These are phyloP conservation scores for Metschnikowia proteae DNA, from an alignment of 805 yeast species.

Conservation along the genomic window DNA sequence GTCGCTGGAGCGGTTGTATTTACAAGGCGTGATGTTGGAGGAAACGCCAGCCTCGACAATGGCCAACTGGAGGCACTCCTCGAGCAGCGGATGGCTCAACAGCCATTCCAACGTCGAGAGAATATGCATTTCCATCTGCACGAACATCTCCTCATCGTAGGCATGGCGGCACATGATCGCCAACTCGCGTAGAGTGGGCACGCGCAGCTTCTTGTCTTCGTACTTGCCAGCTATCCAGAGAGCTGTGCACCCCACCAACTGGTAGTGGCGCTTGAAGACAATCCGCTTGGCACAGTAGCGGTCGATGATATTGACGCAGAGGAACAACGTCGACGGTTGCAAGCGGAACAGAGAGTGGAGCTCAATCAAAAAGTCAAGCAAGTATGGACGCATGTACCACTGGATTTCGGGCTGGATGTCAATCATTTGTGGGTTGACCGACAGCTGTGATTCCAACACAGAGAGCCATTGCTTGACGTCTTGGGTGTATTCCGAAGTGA, in stretches of 20 bases:
- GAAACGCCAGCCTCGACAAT: slow-evolving; percentile 30
- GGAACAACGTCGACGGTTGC: slow-evolving; percentile 42
- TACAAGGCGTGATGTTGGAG: slow-evolving; percentile 21
- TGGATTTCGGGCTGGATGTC: slow-evolving; percentile 46
- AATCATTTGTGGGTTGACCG: slow-evolving; percentile 50
- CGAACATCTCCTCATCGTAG: slow-evolving; percentile 51
- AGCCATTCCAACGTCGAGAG: slow-evolving; percentile 43
- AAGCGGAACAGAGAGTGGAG: slow-evolving; percentile 40
- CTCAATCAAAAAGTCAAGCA: slow-evolving; percentile 42
- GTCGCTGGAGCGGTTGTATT: slow-evolving; percentile 21
- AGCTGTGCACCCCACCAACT: slow-evolving; percentile 45
- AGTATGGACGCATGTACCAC: slow-evolving; percentile 47
- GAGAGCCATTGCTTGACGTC: slow-evolving; percentile 40
- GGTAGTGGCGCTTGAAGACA: slow-evolving; percentile 46
- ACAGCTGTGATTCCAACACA: slow-evolving; percentile 35
- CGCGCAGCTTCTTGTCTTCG: slow-evolving; percentile 57
- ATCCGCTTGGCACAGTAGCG: slow-evolving; percentile 45
- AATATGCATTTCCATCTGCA: slow-evolving; percentile 45
- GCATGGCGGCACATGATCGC: slow-evolving; percentile 56
- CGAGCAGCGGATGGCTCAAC: slow-evolving; percentile 46
- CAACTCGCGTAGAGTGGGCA: slow-evolving; percentile 53
- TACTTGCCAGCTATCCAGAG: slow-evolving; percentile 49
- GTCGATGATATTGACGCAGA: slow-evolving; percentile 43
- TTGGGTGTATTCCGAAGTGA: slow-evolving; percentile 40
- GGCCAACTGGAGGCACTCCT: slow-evolving; percentile 48